A percentile compares a stretch with the other conserved stretches of the same genome.
These are phyloP conservation scores for Beauveria pseudobassiana DNA, from an alignment of 2,329 filamentous ascomycete genomes.

Conservation along the genomic window DNA sequence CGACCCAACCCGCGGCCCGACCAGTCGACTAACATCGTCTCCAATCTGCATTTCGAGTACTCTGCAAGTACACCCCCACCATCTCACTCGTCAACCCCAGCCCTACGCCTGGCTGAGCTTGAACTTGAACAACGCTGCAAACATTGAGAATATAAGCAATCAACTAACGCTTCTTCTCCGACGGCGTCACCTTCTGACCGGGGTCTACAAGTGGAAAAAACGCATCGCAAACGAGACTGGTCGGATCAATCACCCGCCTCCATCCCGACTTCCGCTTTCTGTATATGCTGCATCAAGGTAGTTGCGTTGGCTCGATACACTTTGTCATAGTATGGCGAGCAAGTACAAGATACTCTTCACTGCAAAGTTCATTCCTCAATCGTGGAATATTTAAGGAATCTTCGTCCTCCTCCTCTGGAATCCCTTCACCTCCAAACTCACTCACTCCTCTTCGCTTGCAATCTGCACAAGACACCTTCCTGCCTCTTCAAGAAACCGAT, in stretches of 20 bases:
- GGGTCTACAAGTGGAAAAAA: constrained; percentile 7
- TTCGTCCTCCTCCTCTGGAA: neutral
- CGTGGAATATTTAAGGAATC: neutral
- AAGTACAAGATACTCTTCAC: neutral
- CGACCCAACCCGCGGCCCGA: constrained; percentile 4
- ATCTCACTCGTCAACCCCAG: neutral
- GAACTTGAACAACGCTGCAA: neutral
- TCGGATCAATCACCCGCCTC: neutral
- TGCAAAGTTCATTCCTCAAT: neutral
- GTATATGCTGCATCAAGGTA: constrained; percentile 3
- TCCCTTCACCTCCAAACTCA: neutral
- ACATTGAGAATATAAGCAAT: constrained; percentile 6
- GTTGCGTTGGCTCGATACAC: constrained; percentile 7
- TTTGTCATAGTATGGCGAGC: constrained; percentile 5
- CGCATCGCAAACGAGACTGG: neutral
- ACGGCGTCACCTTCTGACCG: neutral
- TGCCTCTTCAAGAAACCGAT: neutral
- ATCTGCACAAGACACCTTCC: neutral
- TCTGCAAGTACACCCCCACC: constrained; percentile 3
- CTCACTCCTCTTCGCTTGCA: neutral
- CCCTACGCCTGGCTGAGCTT: neutral
- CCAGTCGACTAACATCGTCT: constrained; percentile 1
- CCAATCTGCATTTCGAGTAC: neutral
- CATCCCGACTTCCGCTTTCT: neutral
- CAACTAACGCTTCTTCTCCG: neutral